phyloP scores from a whole-genome alignment of 805 yeast genomes.

The Metschnikowia continentalis region DNA sequence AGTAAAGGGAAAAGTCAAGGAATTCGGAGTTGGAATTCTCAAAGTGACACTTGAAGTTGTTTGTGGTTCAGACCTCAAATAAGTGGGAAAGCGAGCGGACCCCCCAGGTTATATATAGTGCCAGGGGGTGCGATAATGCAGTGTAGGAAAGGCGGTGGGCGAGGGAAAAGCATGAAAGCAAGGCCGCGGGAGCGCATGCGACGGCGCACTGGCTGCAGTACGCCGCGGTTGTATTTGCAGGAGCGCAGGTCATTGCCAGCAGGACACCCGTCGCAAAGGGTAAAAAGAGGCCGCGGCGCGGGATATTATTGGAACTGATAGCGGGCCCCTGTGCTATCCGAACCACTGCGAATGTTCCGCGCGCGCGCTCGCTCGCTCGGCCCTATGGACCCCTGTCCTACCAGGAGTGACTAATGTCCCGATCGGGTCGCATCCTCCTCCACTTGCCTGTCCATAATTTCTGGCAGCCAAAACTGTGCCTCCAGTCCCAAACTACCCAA shows the following conservation, averaged over 20 bases:
- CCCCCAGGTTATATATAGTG: constrained; percentile 2
- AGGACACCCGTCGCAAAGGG: constrained; percentile 3
- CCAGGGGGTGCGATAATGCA: constrained; percentile 2
- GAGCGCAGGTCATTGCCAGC: background rate
- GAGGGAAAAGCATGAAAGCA: constrained; percentile 14
- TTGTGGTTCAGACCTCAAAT: constrained; percentile 2
- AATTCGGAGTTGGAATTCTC: background rate
- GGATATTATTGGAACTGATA: constrained; percentile 7
- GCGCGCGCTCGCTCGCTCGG: constrained; percentile 1
- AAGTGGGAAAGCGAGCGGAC: no score
- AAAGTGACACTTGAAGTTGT: background rate
- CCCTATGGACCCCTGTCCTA: background rate
- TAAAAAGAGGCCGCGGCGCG: constrained; percentile 3
- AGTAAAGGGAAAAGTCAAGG: background rate
- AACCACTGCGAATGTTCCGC: constrained; percentile 4
- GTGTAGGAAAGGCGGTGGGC: constrained; percentile 2
- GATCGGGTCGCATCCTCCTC: background rate
- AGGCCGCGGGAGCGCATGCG: constrained; percentile 9
- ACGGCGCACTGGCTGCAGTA: background rate
- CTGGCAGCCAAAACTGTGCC: no score
- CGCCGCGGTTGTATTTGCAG: background rate
- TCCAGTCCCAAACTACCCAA: no score
- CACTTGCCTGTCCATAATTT: no score
- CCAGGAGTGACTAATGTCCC: constrained; percentile 1
- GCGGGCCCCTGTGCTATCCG: constrained; percentile 10